Base-by-base conservation (phyloP, 2,329 filamentous ascomycete genomes). In the Exophiala spinifera region DNA sequence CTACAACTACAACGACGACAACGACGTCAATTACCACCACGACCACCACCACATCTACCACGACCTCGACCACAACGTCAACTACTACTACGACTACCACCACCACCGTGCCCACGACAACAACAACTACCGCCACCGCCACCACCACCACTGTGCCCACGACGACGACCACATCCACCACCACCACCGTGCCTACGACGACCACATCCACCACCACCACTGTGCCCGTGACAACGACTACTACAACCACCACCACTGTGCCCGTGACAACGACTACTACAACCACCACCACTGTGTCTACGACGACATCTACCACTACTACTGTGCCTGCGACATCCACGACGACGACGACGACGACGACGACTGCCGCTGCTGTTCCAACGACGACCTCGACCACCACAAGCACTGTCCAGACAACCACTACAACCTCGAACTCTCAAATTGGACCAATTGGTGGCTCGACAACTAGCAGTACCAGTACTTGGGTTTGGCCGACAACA, bases 21-120 rank as follows among this genome's bases (percentile, higher is more conserved):
- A 49, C 56, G 3, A 57, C 56, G 2, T 56, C 56, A 11, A 52
- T 56, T 7, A 50, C 49, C 14, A 54, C 54, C 13, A 61, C 60
- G 1, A 59, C 58, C 25, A 48, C 57, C 3, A 46, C 55, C 3
- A 51, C 49, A 4, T 48, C 52, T 13, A 51, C 51, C n/a, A 51
- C 56, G 2, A 49, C 45, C 3, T n/a, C n/a, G 7, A 53, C 55
- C 25, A 46, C 44, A 7, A 53, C 50, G 2, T 53, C 54, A 14
- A 57, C 55, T 11, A 46, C 56, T 1, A 49, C 39, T 3, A 56
- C 49, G 2, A 53, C 34, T 20, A 17, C 39, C 11, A 45, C 49
- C 4, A 48, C 23, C 15, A 46, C 48, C 28, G 46, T 19, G n/a
- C 23, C 51, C 19, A 46, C 55, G 11, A 47, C 50, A 6, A 55